phyloP scores from a whole-genome alignment of 352 stramenopile species.

The Globisporangium spiculum region DNA sequence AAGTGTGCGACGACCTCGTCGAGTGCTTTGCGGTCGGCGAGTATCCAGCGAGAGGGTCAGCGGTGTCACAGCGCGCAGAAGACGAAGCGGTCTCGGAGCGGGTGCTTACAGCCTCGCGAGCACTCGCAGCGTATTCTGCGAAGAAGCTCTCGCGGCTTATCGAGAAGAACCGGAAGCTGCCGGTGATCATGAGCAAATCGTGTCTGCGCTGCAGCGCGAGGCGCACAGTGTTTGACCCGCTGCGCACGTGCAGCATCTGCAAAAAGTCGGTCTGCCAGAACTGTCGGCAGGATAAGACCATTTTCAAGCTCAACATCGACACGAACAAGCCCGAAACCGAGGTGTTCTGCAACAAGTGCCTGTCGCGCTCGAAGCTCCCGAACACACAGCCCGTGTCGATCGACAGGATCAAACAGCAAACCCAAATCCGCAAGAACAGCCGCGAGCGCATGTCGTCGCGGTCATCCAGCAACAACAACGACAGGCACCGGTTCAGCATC shows the following conservation, averaged over 20 bases:
- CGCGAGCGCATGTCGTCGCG: slow-evolving; percentile 2
- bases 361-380: slow-evolving; percentile 26
- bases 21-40: slow-evolving; percentile 52
- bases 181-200: slow-evolving; percentile 35
- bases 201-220: slow-evolving; percentile 41
- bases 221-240: slow-evolving; percentile 28
- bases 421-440: slow-evolving; percentile 13
- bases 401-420: slow-evolving; percentile 7
- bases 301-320: slow-evolving; percentile 34
- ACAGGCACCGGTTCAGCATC: neutral
- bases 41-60: slow-evolving; percentile 33
- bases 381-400: slow-evolving; percentile 20
- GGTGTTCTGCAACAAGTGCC: slow-evolving; percentile 42
- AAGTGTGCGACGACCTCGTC: slow-evolving; percentile 50
- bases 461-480: neutral
- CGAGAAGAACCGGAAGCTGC: slow-evolving; percentile 29
- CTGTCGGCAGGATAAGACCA: slow-evolving; percentile 29
- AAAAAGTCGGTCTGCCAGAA: slow-evolving; percentile 43
- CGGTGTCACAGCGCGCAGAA: slow-evolving; percentile 22
- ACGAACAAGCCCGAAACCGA: slow-evolving; percentile 32
- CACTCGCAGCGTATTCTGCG: slow-evolving; percentile 32
- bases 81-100: slow-evolving; percentile 39
- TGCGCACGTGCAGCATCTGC: slow-evolving; percentile 42
- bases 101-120: slow-evolving; percentile 35
- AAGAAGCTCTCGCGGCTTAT: slow-evolving; percentile 39